Conservation (phyloP, 2,329 filamentous ascomycete genomes). For the Aureobasidium mangrovei region DNA sequence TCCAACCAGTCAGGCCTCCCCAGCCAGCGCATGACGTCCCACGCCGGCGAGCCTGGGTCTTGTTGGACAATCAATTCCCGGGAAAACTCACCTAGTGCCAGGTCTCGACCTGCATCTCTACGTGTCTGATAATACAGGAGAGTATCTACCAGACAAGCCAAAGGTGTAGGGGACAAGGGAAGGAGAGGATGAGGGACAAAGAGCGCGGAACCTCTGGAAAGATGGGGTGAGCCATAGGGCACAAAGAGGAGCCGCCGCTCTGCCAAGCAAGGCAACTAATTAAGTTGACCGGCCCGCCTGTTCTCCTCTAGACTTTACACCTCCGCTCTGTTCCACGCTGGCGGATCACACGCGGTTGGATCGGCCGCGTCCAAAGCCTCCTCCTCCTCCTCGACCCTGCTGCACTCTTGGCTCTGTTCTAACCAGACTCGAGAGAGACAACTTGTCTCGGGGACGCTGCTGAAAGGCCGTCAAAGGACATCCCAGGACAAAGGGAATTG, state of each 20-base stretch:
- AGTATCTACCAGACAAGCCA: constrained; percentile 1
- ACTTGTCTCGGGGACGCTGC: not conserved
- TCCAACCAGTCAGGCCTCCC: constrained; percentile 11
- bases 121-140: constrained; percentile 8
- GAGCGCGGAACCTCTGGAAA: not conserved
- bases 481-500: constrained; percentile 1
- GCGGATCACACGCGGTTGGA: no score
- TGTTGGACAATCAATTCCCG: not conserved
- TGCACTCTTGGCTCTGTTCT: not conserved
- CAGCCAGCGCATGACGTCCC: constrained; percentile 9
- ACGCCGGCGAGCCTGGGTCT: not conserved
- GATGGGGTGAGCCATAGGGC: constrained; percentile 1
- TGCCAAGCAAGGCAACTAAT: not conserved
- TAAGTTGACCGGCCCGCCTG: not conserved
- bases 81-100: constrained; percentile 9
- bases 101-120: constrained; percentile 5
- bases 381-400: not conserved
- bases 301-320: no score
- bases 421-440: constrained; percentile 1
- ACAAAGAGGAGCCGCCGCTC: not conserved
- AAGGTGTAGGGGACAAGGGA: constrained; percentile 7
- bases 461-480: not conserved
- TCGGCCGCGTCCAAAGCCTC: no score
- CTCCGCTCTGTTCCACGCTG: no score
- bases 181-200: constrained; percentile 4